phyloP scores from a whole-genome alignment of 805 yeast species.

The Monosporozyma yasuniensis region DNA sequence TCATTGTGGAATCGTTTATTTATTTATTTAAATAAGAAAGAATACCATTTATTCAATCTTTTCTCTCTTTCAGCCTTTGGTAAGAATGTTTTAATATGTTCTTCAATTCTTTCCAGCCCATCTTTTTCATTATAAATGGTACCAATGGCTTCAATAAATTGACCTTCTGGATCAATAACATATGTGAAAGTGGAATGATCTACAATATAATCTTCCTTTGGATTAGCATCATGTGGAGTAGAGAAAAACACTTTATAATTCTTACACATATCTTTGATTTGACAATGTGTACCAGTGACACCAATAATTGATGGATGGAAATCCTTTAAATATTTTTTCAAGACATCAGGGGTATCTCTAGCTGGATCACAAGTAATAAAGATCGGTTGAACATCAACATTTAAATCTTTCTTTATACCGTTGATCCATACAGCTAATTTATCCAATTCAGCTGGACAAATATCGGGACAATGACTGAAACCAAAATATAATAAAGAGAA shows the following conservation, averaged over 20 bases:
- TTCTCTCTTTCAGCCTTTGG: slow-evolving; percentile 65
- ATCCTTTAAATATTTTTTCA: slow-evolving; percentile 72
- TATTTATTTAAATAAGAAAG: slow-evolving; percentile 24
- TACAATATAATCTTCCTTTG: slow-evolving; percentile 91
- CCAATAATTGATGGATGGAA: slow-evolving; percentile 87
- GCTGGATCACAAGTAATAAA: slow-evolving; percentile 96
- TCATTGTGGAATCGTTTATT: not conserved
- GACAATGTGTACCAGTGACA: slow-evolving; percentile 82
- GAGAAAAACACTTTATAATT: slow-evolving; percentile 91
- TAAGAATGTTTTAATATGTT: slow-evolving; percentile 66
- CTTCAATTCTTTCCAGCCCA: slow-evolving; percentile 67
- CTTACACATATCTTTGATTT: slow-evolving; percentile 75
- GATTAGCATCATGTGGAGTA: slow-evolving; percentile 84
- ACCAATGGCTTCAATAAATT: slow-evolving; percentile 89
- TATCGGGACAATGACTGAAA: slow-evolving; percentile 94
- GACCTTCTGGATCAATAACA: slow-evolving; percentile 94
- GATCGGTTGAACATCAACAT: slow-evolving; percentile 58
- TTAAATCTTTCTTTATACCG: slow-evolving; percentile 49
- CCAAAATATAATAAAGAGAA: slow-evolving; percentile 86
- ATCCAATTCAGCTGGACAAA: slow-evolving; percentile 95
- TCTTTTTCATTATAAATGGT: slow-evolving; percentile 74
- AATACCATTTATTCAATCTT: slow-evolving; percentile 51
- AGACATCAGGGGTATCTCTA: slow-evolving; percentile 77
- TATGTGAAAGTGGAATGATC: slow-evolving; percentile 96
- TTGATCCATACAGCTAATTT: slow-evolving; percentile 62